A percentile compares a stretch with the other conserved stretches of the same genome.
Conservation (phyloP, 306 rosid species). For the Dryas alaskensis region DNA sequence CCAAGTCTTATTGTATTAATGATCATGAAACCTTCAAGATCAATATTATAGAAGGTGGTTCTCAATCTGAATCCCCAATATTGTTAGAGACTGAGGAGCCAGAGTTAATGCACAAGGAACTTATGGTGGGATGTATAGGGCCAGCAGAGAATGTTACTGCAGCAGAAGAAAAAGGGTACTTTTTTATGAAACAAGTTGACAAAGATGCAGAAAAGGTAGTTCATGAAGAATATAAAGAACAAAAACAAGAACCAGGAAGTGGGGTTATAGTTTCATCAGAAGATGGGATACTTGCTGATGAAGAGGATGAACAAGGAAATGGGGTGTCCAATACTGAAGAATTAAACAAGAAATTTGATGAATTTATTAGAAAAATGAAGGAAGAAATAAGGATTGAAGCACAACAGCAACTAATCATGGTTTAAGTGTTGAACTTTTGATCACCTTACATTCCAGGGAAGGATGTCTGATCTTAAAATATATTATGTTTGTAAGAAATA, state of each 20-base stretch:
- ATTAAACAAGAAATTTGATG: constrained; percentile 71
- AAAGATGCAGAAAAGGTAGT: constrained; percentile 20
- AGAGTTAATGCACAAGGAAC: constrained; percentile 26
- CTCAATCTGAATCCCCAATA: constrained; percentile 19
- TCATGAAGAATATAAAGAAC: constrained; percentile 20
- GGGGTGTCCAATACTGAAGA: constrained; percentile 56
- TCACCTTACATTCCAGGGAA: too few species aligned
- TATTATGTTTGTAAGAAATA: neutral
- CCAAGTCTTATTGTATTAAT: constrained; percentile 24
- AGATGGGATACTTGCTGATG: constrained; percentile 8
- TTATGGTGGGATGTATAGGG: constrained; percentile 5
- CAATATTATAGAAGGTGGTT: constrained; percentile 24
- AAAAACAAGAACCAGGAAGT: constrained; percentile 16
- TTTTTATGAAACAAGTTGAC: constrained; percentile 10
- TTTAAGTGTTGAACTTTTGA: constrained; percentile 1
- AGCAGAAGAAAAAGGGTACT: constrained; percentile 33
- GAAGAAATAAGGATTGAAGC: constrained; percentile 69
- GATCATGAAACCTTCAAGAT: constrained; percentile 25
- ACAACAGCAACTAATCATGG: constrained; percentile 49
- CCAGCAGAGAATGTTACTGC: constrained; percentile 6
- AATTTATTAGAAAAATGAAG: constrained; percentile 76
- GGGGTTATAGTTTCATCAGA: neutral
- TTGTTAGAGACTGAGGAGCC: constrained; percentile 17
- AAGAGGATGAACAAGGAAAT: constrained; percentile 32
- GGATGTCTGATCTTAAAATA: neutral